Percentiles rank a stretch among this genome's conserved stretches.
Conservation (phyloP, 2,329 filamentous ascomycete genomes). For the Dryadomyces sulphureus region DNA sequence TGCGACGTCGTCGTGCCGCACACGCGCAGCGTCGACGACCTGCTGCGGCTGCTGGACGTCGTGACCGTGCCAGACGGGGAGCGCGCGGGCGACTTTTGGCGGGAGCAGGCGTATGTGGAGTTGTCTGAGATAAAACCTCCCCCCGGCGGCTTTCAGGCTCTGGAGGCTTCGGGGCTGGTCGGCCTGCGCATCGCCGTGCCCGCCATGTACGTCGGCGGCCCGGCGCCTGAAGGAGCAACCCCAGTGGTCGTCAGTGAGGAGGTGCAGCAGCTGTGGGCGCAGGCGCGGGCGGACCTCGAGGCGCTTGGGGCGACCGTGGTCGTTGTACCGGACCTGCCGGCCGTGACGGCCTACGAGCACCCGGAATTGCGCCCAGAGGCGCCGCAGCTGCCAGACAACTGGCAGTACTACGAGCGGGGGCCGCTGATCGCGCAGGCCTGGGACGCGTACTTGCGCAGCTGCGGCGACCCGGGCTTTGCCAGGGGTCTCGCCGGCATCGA, state of each 20-base stretch:
- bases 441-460: neutral
- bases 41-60: neutral
- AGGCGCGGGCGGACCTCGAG: neutral
- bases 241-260: neutral
- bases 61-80: neutral
- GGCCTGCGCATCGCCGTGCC: neutral
- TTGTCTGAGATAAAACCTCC: neutral
- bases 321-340: neutral
- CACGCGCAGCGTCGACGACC: neutral
- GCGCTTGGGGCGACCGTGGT: neutral
- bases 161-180: too few relatives aligned
- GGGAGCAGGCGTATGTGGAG: neutral
- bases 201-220: neutral
- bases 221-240: neutral
- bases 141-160: too few relatives aligned
- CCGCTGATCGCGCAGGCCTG: neutral
- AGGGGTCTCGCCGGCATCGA: neutral
- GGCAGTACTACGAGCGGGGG: neutral
- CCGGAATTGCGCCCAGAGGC: neutral
- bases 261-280: neutral
- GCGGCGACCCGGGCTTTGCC: neutral
- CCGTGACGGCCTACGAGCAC: neutral
- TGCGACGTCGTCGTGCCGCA: constrained; percentile 35
- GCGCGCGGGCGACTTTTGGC: neutral
- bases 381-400: neutral